A percentile compares a stretch with the other conserved stretches of the same genome.
These are phyloP conservation scores for Solanum rostratum DNA, from an alignment of 257 asterid species.

Conservation along the genomic window DNA sequence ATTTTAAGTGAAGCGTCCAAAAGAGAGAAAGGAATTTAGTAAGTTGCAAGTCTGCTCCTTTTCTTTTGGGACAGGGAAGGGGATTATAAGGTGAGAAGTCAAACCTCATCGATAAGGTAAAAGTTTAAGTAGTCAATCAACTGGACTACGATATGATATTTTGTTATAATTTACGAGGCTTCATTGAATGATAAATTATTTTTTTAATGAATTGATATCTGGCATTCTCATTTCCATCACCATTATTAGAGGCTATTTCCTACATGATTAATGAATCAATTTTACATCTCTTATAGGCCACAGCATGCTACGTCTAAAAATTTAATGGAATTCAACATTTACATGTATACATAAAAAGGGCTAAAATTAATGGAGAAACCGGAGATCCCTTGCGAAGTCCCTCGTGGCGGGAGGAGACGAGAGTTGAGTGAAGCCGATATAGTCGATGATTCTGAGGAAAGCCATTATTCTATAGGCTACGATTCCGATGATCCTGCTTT, in stretches of 20 bases:
- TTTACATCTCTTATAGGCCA: too few relatives aligned
- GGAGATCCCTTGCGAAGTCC: background rate
- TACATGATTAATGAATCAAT: too few relatives aligned
- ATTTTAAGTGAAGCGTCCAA: too few relatives aligned
- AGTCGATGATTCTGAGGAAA: background rate
- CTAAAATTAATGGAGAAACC: background rate
- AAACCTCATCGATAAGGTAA: background rate
- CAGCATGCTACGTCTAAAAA: too few relatives aligned
- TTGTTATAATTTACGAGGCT: too few relatives aligned
- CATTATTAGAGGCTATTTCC: background rate
- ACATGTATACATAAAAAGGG: too few relatives aligned
- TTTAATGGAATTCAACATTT: too few relatives aligned
- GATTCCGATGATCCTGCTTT: background rate
- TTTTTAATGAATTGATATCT: too few relatives aligned
- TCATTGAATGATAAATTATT: too few relatives aligned
- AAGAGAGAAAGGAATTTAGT: background rate
- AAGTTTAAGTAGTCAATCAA: background rate
- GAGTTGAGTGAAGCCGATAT: constrained; percentile 20
- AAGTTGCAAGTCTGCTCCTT: background rate
- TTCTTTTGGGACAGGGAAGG: background rate
- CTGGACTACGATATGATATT: background rate
- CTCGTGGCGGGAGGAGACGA: background rate
- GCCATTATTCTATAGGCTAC: background rate
- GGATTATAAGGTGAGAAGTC: too few relatives aligned
- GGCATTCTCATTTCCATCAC: too few relatives aligned